Evolutionary conservation across 2,329 filamentous ascomycete species (phyloP).

Genomic region (Ascochyta fabae): DNA sequence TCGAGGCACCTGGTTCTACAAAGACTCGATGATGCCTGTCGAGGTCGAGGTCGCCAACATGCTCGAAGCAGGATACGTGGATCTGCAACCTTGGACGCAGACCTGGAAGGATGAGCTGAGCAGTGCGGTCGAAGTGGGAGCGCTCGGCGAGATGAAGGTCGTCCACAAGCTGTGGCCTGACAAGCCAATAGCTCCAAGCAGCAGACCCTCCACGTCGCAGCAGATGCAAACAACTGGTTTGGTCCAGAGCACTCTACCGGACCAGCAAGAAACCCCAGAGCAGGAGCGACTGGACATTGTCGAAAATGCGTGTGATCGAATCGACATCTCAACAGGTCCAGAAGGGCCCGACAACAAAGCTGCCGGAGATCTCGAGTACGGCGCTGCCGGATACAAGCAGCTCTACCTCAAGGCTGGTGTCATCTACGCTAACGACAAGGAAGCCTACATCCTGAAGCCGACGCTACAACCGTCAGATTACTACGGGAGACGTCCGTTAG

Average conservation of each 20-base stretch:
- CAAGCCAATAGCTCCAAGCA: constrained; percentile 60
- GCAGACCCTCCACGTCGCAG: constrained; percentile 51
- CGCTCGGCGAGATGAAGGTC: constrained; percentile 89
- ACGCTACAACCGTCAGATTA: constrained; percentile 84
- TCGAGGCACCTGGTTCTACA: constrained; percentile 96
- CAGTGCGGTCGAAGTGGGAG: constrained; percentile 88
- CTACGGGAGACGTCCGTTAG: constrained; percentile 79
- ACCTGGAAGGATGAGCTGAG: constrained; percentile 92
- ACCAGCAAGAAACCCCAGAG: constrained; percentile 51
- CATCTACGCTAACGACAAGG: constrained; percentile 78
- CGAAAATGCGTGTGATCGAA: constrained; percentile 55
- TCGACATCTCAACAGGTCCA: constrained; percentile 56
- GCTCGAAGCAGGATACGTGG: constrained; percentile 86
- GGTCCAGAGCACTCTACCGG: constrained; percentile 43
- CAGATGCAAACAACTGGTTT: constrained; percentile 38
- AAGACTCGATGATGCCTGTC: constrained; percentile 90
- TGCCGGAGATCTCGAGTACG: constrained; percentile 50
- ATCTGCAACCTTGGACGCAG: constrained; percentile 85
- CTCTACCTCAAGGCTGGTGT: constrained; percentile 79
- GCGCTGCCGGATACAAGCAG: constrained; percentile 57
- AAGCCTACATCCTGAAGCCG: constrained; percentile 86
- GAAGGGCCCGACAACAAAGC: constrained; percentile 57
- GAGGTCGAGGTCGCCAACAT: constrained; percentile 87
- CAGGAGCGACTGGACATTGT: constrained; percentile 52
- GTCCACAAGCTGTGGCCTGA: constrained; percentile 82